phyloP scores from a whole-genome alignment of 257 asterid genomes.

The Lycium barbarum region DNA sequence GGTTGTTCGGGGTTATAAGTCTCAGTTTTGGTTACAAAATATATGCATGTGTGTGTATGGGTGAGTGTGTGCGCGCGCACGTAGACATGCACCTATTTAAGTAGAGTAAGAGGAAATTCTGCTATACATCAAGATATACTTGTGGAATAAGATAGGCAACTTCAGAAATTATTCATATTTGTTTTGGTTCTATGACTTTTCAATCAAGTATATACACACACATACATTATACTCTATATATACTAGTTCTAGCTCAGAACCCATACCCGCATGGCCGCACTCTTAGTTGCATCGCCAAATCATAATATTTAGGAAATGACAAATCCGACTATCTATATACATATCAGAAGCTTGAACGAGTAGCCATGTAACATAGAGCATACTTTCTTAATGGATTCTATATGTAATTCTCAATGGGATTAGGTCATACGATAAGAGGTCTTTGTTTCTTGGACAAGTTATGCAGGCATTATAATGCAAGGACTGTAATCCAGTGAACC shows the following conservation, averaged over 20 bases:
- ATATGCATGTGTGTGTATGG: neutral
- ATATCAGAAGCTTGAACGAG: neutral
- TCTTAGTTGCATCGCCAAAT: neutral
- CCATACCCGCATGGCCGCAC: neutral
- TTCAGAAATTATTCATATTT: slow-evolving; percentile 1
- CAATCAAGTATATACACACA: neutral
- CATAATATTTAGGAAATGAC: slow-evolving; percentile 7
- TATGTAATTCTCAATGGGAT: neutral
- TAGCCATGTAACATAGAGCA: neutral
- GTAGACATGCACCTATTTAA: neutral
- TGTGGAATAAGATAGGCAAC: neutral
- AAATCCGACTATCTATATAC: neutral
- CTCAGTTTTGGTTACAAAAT: neutral
- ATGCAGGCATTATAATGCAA: slow-evolving; percentile 4
- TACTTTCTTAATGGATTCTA: neutral
- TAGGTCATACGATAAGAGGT: neutral
- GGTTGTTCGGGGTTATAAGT: neutral
- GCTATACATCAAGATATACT: neutral
- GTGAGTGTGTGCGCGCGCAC: neutral
- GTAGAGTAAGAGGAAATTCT: neutral
- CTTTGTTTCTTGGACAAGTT: slow-evolving; percentile 3
- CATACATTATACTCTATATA: neutral
- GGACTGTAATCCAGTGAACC: neutral
- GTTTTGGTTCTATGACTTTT: neutral
- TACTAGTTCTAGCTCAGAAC: neutral